These are phyloP conservation scores for Zasmidium citrigriseum DNA, from an alignment of 2,329 filamentous ascomycete species.

Conservation along the genomic window DNA sequence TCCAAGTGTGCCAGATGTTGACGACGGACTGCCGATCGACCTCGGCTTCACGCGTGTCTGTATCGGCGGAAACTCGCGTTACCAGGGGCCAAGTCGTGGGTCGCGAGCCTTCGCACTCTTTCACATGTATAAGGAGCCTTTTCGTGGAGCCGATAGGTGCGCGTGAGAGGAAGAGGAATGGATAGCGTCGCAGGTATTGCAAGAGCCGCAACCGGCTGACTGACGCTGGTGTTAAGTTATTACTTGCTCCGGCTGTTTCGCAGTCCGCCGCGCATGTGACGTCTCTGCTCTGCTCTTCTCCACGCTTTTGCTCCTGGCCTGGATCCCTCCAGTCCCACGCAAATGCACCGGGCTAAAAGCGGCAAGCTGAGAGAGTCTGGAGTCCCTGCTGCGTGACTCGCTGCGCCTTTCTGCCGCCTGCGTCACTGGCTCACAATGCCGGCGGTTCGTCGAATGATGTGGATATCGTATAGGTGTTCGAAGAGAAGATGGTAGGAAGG, in stretches of 20 bases:
- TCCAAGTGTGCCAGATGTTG: no score
- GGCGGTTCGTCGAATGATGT: conserved; percentile 1
- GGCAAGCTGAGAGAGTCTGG: background rate
- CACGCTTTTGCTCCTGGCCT: background rate
- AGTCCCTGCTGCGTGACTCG: background rate
- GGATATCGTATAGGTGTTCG: background rate
- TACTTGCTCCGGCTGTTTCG: background rate
- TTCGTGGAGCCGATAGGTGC: background rate
- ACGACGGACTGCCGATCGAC: background rate
- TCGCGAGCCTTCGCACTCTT: background rate
- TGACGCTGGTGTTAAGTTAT: no score
- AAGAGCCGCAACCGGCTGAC: background rate
- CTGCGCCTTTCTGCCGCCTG: background rate
- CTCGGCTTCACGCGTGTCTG: conserved; percentile 6
- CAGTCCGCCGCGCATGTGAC: background rate
- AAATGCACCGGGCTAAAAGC: background rate
- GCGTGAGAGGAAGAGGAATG: background rate
- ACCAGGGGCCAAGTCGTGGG: background rate
- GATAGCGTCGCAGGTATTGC: background rate
- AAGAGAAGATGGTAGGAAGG: background rate
- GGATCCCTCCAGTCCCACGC: background rate
- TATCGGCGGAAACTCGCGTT: no score
- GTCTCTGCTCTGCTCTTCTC: background rate
- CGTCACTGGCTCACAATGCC: background rate
- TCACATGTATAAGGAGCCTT: background rate